Conservation (phyloP, 345 rosid species). For the Balakata baccata region DNA sequence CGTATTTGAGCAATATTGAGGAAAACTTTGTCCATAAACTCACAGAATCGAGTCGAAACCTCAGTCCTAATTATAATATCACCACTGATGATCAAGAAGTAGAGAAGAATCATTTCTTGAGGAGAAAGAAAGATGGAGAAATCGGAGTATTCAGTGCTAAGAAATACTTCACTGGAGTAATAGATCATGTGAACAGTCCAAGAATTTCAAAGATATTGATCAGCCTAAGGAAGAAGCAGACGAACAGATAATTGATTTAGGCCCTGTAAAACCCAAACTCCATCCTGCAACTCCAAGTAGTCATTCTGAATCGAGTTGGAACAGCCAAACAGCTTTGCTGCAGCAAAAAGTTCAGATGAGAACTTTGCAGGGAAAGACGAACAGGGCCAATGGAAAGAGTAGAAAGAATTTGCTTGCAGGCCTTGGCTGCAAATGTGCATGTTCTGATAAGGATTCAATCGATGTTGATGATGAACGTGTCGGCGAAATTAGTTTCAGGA, state of each 20-base stretch:
- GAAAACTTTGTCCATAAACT: slow-evolving; percentile 4
- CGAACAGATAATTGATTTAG: not conserved
- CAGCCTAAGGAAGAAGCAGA: not conserved
- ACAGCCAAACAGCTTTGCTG: slow-evolving; percentile 53
- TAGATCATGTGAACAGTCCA: slow-evolving; percentile 38
- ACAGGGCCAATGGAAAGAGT: not conserved
- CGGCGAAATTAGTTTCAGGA: no score
- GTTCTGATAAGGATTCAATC: slow-evolving; percentile 51
- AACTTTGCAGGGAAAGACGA: slow-evolving; percentile 21
- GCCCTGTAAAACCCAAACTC: slow-evolving; percentile 27
- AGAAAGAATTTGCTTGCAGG: slow-evolving; percentile 50
- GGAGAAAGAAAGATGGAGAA: slow-evolving; percentile 49
- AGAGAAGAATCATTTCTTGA: slow-evolving; percentile 11
- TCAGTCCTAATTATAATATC: no score
- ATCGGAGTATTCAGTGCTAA: slow-evolving; percentile 82
- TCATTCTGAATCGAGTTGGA: slow-evolving; percentile 55
- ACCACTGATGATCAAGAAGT: slow-evolving; percentile 14
- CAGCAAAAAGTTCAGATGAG: slow-evolving; percentile 2
- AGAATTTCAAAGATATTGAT: slow-evolving; percentile 20
- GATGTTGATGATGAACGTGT: slow-evolving; percentile 39
- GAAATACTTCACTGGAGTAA: slow-evolving; percentile 67
- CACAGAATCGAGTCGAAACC: no score
- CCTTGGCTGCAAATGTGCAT: slow-evolving; percentile 59
- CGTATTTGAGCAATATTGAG: no score
- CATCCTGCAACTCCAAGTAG: slow-evolving; percentile 50